phyloP scores from a whole-genome alignment of 1,139 yeast genomes.

The Taphrina communis region DNA sequence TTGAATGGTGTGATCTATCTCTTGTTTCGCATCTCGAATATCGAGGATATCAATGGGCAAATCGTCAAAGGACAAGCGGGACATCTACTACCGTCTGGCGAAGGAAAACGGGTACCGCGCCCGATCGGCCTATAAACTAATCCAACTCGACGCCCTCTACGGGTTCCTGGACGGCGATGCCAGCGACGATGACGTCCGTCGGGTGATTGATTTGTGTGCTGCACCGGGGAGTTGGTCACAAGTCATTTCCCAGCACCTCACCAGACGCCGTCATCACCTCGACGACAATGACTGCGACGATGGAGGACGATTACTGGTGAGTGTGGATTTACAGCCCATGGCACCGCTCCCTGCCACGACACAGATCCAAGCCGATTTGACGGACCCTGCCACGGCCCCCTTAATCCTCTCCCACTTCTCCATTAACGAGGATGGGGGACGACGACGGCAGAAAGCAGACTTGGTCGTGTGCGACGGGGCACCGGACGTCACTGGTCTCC shows the following conservation, averaged over 20 bases:
- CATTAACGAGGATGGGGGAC: background rate
- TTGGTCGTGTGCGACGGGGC: constrained; percentile 71
- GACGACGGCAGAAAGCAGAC: constrained; percentile 62
- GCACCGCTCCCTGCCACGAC: constrained; percentile 89
- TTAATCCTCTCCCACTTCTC: constrained; percentile 81
- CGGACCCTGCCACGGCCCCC: constrained; percentile 86
- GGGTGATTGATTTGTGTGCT: constrained; percentile 96
- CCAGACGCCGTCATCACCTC: constrained; percentile 38
- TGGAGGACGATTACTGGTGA: constrained; percentile 70
- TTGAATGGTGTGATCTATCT: no score
- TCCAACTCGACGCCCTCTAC: constrained; percentile 89
- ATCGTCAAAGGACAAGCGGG: constrained; percentile 41
- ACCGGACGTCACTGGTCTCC: constrained; percentile 96
- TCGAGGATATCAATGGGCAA: constrained; percentile 24
- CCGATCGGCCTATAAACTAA: constrained; percentile 87
- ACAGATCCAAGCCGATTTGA: constrained; percentile 92
- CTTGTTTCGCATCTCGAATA: no score
- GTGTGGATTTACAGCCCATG: constrained; percentile 97
- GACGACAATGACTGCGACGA: constrained; percentile 5
- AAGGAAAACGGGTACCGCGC: constrained; percentile 99
- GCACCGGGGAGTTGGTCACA: constrained; percentile 99
- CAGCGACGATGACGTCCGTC: constrained; percentile 57
- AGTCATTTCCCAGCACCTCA: constrained; percentile 71
- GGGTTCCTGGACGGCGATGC: constrained; percentile 62
- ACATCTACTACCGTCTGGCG: constrained; percentile 55